Conservation (phyloP, 2,329 filamentous ascomycete species). For the Cercospora zeina region DNA sequence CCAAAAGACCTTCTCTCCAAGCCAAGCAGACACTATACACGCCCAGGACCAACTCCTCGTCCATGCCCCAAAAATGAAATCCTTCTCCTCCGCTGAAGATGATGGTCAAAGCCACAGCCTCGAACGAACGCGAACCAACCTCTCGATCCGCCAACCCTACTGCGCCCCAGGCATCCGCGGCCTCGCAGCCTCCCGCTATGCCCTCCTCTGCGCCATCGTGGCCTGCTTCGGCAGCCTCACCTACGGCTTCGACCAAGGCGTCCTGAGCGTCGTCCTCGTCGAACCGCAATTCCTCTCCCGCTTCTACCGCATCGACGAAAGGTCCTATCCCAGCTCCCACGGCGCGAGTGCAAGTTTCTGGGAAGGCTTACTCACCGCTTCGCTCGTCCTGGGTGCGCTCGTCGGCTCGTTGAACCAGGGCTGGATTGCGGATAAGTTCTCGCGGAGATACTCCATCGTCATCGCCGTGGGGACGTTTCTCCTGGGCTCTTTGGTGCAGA, state of each 20-base stretch:
- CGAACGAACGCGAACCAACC: not conserved
- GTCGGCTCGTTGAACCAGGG: constrained; percentile 39
- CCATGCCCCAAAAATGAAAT: too few relatives aligned
- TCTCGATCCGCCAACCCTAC: constrained; percentile 27
- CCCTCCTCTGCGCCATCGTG: constrained; percentile 54
- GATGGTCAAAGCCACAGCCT: constrained; percentile 1
- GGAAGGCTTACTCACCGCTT: constrained; percentile 56
- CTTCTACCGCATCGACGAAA: constrained; percentile 41
- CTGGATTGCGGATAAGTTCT: constrained; percentile 47
- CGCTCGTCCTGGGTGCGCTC: constrained; percentile 48
- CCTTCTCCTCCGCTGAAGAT: constrained; percentile 1
- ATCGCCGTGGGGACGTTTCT: constrained; percentile 47
- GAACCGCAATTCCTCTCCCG: constrained; percentile 49
- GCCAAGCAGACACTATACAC: too few relatives aligned
- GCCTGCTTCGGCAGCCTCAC: constrained; percentile 48
- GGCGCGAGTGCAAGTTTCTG: constrained; percentile 59
- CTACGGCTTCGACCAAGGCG: constrained; percentile 47
- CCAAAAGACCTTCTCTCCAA: too few relatives aligned
- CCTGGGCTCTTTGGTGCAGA: constrained; percentile 48
- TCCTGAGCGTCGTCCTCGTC: constrained; percentile 46
- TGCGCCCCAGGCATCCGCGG: constrained; percentile 45
- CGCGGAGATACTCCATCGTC: constrained; percentile 48
- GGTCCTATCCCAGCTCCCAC: not conserved
- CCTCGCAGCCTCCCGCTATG: constrained; percentile 52
- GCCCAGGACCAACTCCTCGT: too few relatives aligned